Conservation (phyloP, 352 stramenopile species). For the Globisporangium spinosum region DNA sequence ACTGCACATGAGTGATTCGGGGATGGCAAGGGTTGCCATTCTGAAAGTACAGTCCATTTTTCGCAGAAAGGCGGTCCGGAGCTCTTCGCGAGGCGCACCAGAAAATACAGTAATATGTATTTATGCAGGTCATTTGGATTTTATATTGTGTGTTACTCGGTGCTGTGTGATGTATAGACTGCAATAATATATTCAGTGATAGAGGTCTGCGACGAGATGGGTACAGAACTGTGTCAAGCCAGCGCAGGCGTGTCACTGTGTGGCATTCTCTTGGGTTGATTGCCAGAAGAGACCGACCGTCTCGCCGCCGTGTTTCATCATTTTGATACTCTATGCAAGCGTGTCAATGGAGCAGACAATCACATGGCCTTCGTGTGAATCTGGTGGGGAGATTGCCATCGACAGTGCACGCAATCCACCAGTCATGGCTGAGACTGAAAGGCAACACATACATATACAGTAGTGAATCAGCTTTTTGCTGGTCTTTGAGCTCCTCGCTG, state of each 20-base stretch:
- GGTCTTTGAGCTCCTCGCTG: background rate
- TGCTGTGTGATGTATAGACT: background rate
- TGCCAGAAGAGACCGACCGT: background rate
- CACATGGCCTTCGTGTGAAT: background rate
- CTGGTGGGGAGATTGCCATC: background rate
- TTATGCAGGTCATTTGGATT: background rate
- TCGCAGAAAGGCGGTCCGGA: conserved; percentile 7
- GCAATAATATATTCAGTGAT: background rate
- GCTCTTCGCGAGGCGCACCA: background rate
- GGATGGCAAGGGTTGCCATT: background rate
- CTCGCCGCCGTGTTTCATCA: background rate
- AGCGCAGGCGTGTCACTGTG: conserved; percentile 1
- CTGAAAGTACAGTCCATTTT: background rate
- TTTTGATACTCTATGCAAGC: conserved; percentile 3
- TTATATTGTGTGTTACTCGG: background rate
- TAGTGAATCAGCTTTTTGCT: background rate
- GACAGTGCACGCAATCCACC: background rate
- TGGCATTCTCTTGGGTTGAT: background rate
- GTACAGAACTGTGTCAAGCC: conserved; percentile 12
- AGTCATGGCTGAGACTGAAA: background rate
- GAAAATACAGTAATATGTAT: background rate
- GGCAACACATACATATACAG: background rate
- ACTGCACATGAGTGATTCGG: background rate
- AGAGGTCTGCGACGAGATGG: conserved; percentile 3
- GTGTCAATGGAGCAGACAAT: background rate